Evolutionary conservation across 2,329 filamentous ascomycete genomes (phyloP), one percentile per base, ranked within the genome.

Genomic region (Epichloe sylvatica): DNA sequence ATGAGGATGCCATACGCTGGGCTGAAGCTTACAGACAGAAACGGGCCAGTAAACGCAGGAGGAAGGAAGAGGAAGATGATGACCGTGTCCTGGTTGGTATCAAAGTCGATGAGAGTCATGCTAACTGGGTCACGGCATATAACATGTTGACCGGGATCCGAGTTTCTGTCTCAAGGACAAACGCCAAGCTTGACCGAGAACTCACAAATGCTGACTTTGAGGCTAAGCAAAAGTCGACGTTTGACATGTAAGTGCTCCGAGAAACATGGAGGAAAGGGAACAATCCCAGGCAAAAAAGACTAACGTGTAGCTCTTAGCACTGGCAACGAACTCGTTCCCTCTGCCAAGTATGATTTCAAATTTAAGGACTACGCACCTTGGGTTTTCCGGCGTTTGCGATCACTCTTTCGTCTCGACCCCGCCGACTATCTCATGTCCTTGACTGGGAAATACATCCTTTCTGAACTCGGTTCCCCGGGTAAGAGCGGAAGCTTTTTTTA

Each of bases 351-450:
- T 72, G 92, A 98, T 71, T 98, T 98, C 81, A 98, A 98, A 69
- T 98, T 98, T 76, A 98, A 98, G 72, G 92, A 98, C 70, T 98
- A 98, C 67, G 91, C 91, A n/a, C 92, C 92, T 51, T 97, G 91
- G 90, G 92, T 98, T 52, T 98, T 98, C 69, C 87, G 92, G 60
- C 87, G 89, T 68, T 76, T 98, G 41, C 86, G 92, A 56, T 74
- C 81, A 45, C 84, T 84, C 54, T 98, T 98, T 71, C 81, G 84
- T 59, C 79, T 97, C 49, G 92, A 98, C 63, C 92, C 92, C 21
- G 92, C 91, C 57, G 92, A 98, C 67, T 98, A 98, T 64, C 80
- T 98, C 53, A 94, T 98, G 81, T 98, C 92, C 7, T 72, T 98
- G 61, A 97, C 92, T 13, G 92, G 90, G 67, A 98, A 98, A 70